phyloP scores from a whole-genome alignment of 768 basidiomycete species.

The Cytidiella melzeri region DNA sequence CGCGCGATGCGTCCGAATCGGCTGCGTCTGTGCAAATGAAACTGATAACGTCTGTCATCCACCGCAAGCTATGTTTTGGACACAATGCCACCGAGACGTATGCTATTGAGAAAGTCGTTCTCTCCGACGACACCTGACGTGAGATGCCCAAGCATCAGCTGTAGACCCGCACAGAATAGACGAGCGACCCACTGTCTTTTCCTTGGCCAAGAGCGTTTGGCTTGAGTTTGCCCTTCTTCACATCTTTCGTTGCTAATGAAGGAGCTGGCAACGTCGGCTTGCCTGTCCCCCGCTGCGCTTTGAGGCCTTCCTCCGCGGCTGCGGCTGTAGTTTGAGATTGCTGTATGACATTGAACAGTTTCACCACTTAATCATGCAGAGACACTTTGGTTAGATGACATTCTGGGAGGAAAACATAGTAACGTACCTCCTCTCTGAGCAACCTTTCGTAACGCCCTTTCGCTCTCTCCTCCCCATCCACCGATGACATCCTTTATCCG shows the following conservation, averaged over 20 bases:
- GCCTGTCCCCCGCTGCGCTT: conserved; percentile 60
- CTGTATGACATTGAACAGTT: conserved; percentile 82
- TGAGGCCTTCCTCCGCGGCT: conserved; percentile 49
- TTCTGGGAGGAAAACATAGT: not conserved
- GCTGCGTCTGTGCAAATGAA: no score
- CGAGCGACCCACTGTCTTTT: conserved; percentile 46
- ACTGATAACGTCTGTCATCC: no score
- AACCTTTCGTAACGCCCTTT: conserved; percentile 70
- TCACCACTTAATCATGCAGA: conserved; percentile 50
- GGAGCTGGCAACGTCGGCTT: conserved; percentile 72
- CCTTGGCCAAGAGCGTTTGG: conserved; percentile 48
- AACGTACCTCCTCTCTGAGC: conserved; percentile 79
- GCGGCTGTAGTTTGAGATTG: conserved; percentile 62
- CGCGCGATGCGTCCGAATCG: no score
- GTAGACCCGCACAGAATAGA: not conserved
- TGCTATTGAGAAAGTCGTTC: conserved; percentile 79
- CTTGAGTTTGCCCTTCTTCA: conserved; percentile 51
- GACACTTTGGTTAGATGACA: not conserved
- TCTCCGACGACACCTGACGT: conserved; percentile 50
- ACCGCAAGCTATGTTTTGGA: conserved; percentile 69
- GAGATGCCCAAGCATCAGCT: conserved; percentile 5
- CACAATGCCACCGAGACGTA: conserved; percentile 74
- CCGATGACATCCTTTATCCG: conserved; percentile 68
- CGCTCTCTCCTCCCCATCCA: conserved; percentile 86
- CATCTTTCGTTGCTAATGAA: conserved; percentile 41